These are phyloP conservation scores for Tremella fuciformis DNA, from an alignment of 768 basidiomycete genomes.

Conservation along the genomic window DNA sequence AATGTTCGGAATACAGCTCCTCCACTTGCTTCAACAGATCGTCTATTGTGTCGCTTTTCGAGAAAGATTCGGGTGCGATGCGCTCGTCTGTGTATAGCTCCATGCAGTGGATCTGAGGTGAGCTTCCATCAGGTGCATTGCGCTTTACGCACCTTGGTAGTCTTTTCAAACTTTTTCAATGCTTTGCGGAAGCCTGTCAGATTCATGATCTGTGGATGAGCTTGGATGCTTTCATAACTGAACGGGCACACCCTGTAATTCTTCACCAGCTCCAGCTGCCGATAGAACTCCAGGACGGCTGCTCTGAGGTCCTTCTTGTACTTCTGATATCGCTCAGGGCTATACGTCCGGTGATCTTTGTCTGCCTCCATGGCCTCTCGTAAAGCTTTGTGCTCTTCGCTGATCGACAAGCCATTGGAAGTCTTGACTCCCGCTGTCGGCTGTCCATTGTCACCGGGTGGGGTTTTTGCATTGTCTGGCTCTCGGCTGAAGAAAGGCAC, in stretches of 20 bases:
- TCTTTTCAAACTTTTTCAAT: slow-evolving; percentile 77
- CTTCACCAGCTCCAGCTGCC: slow-evolving; percentile 77
- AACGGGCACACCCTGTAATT: slow-evolving; percentile 70
- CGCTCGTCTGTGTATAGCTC: slow-evolving; percentile 77
- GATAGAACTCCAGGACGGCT: slow-evolving; percentile 81
- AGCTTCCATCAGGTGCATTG: not conserved
- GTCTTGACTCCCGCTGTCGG: not conserved
- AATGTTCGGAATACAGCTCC: slow-evolving; percentile 68
- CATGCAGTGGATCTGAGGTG: slow-evolving; percentile 63
- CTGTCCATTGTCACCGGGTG: not conserved
- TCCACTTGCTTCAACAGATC: slow-evolving; percentile 74
- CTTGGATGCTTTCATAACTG: too few relatives aligned
- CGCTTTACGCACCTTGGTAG: slow-evolving; percentile 59
- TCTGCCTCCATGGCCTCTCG: slow-evolving; percentile 36
- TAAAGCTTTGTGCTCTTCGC: slow-evolving; percentile 16
- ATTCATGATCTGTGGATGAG: slow-evolving; percentile 65
- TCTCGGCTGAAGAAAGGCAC: slow-evolving; percentile 9
- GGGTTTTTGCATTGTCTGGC: not conserved
- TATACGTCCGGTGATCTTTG: slow-evolving; percentile 49
- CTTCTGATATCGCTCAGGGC: slow-evolving; percentile 74
- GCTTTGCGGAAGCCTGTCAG: slow-evolving; percentile 87
- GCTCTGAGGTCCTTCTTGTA: slow-evolving; percentile 83
- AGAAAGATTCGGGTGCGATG: slow-evolving; percentile 68
- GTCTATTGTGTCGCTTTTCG: slow-evolving; percentile 62
- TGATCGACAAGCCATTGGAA: slow-evolving; percentile 1